Evolutionary conservation across 169 alveolate genomes (phyloP), one percentile per base, ranked within the genome.

Genomic region (Sarcocystis neurona): DNA sequence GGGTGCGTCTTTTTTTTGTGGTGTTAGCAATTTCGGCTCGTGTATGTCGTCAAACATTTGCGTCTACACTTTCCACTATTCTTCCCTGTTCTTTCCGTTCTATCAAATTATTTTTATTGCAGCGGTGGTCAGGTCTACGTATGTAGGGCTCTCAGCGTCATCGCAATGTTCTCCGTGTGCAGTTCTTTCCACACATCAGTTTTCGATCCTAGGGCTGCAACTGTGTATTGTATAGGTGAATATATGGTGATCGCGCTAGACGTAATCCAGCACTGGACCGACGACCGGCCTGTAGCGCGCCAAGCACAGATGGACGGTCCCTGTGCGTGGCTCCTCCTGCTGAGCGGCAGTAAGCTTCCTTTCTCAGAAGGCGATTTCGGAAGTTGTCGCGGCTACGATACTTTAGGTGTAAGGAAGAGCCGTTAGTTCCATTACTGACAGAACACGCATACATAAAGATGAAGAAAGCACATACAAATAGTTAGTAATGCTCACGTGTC

Each of bases 181-280:
- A n/a, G n/a, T n/a, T n/a, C n/a, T n/a, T n/a, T n/a, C n/a, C n/a
- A n/a, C n/a, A n/a, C n/a, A n/a, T n/a, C n/a, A n/a, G n/a, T n/a
- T n/a, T n/a, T n/a, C n/a, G n/a, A n/a, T n/a, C n/a, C n/a, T n/a
- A n/a, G n/a, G n/a, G n/a, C n/a, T n/a, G n/a, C n/a, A n/a, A n/a
- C n/a, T n/a, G 6, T 63, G 5, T 30, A 34, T 68, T 30, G 34
- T 6, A 4, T 68, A 77, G 85, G 85, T 44, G 68, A 43, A 2
- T 77, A 77, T 68, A 43, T 77, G 85, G 60, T 47, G 18, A 46
- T 77, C 68, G 60, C 85, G 8, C 68, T 77, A 15, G 85, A 77
- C 68, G 60, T 77, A 44, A 47, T 77, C n/a, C 85, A 77, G 43
- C 85, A 77, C 68, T 77, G 85, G 85, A 77, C 85, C 0, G 85